phyloP scores from a whole-genome alignment of 83 land plant genomes.

The Isoetes engelmannii region DNA sequence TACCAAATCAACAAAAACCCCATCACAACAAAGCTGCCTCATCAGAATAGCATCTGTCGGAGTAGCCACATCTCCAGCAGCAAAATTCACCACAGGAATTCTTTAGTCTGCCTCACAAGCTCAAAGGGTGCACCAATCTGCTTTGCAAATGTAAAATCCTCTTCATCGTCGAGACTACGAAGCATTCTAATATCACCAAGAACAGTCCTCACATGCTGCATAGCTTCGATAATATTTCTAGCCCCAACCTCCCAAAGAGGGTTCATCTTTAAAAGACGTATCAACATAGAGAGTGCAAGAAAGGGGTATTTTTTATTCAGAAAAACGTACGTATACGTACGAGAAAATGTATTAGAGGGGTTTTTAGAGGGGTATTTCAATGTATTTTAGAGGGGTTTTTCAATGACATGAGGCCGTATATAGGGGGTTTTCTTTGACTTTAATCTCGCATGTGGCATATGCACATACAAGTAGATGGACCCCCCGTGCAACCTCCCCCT shows the following conservation, averaged over 20 bases:
- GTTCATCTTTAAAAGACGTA: no score
- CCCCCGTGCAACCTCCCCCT: no score
- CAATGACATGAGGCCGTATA: no score
- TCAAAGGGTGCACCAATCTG: constrained; percentile 52
- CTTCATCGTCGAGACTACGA: constrained; percentile 61
- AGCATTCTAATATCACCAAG: constrained; percentile 55
- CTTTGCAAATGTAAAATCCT: constrained; percentile 71
- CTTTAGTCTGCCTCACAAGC: constrained; percentile 75
- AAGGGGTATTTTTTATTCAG: no score
- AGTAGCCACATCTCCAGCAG: constrained; percentile 76
- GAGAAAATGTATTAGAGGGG: no score
- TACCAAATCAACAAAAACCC: constrained; percentile 78
- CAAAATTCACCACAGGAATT: constrained; percentile 70
- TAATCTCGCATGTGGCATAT: no score
- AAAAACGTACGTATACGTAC: no score
- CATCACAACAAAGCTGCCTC: constrained; percentile 90
- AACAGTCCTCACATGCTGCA: constrained; percentile 57
- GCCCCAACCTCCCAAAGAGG: constrained; percentile 82
- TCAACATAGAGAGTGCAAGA: no score
- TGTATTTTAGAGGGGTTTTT: no score
- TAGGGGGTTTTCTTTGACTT: no score
- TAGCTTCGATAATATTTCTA: constrained; percentile 65
- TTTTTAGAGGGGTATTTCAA: no score
- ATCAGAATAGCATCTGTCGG: constrained; percentile 82
- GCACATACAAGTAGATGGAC: no score